Evolutionary conservation across 139 green algal species (phyloP).

Genomic region (Deuterostichococcus epilithicus): DNA sequence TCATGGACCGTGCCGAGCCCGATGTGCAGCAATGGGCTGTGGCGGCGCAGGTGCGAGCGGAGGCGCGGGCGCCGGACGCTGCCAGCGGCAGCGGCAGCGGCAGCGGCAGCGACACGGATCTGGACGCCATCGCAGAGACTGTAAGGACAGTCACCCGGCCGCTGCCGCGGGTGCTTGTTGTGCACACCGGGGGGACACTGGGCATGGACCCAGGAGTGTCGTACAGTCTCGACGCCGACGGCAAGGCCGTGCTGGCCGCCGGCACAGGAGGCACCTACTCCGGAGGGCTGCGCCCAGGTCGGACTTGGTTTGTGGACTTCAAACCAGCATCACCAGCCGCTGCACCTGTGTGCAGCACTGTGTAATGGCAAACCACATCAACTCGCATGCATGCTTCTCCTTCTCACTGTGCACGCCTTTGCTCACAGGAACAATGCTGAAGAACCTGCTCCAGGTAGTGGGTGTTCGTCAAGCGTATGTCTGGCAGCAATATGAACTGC

Average conservation of each 20-base stretch:
- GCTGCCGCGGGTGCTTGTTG: conserved; percentile 70
- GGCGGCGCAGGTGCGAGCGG: not conserved
- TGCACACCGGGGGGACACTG: conserved; percentile 84
- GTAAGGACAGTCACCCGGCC: conserved; percentile 52
- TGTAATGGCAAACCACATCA: not conserved
- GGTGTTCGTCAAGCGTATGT: too few species aligned
- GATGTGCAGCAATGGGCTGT: too few species aligned
- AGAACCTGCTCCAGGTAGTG: conserved; percentile 34
- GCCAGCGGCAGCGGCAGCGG: not conserved
- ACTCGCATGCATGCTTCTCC: not conserved
- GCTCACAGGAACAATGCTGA: conserved; percentile 36
- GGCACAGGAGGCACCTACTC: conserved; percentile 58
- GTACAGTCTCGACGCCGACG: conserved; percentile 29
- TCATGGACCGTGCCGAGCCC: too few species aligned
- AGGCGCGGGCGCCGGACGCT: too few species aligned
- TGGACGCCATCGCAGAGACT: conserved; percentile 6
- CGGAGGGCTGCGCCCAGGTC: conserved; percentile 11
- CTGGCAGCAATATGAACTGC: not conserved
- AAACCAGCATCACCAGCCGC: too few species aligned
- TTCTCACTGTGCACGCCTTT: not conserved
- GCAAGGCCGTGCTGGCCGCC: conserved; percentile 35
- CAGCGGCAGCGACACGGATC: not conserved
- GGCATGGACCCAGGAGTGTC: conserved; percentile 65
- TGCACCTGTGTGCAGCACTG: too few species aligned
- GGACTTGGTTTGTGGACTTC: too few species aligned